Conservation (phyloP, 495 filamentous ascomycete genomes). For the Tricharina praecox region DNA sequence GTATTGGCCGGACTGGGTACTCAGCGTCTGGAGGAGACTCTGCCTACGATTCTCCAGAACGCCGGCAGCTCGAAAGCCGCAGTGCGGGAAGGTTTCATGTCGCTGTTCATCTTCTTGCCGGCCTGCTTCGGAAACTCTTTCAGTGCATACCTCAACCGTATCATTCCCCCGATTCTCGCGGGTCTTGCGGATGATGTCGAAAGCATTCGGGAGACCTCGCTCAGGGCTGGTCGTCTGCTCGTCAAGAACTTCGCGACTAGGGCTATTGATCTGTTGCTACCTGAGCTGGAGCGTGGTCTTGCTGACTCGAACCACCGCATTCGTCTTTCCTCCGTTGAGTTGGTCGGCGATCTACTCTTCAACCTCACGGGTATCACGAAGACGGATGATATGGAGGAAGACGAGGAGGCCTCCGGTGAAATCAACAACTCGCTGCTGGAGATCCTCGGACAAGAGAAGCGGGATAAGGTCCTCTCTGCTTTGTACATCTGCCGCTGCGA, state of each 20-base stretch:
- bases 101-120: slow-evolving; percentile 94
- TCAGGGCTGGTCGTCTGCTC: slow-evolving; percentile 78
- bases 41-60: slow-evolving; percentile 93
- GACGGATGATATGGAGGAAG: slow-evolving; percentile 52
- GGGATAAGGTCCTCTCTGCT: slow-evolving; percentile 85
- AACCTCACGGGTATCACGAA: slow-evolving; percentile 91
- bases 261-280: slow-evolving; percentile 81
- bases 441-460: slow-evolving; percentile 82
- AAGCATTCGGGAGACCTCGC: slow-evolving; percentile 80
- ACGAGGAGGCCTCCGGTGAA: slow-evolving; percentile 61
- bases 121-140: slow-evolving; percentile 99
- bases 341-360: slow-evolving; percentile 93
- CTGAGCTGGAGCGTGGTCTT: slow-evolving; percentile 85
- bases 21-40: slow-evolving; percentile 76
- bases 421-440: slow-evolving; percentile 82
- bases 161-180: slow-evolving; percentile 87
- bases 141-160: slow-evolving; percentile 81
- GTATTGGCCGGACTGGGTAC: slow-evolving; percentile 91
- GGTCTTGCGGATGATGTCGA: slow-evolving; percentile 93
- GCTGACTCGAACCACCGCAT: slow-evolving; percentile 94
- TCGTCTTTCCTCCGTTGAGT: slow-evolving; percentile 87
- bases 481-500: slow-evolving; percentile 96
- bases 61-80: slow-evolving; percentile 77
- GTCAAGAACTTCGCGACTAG: slow-evolving; percentile 96
- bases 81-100: slow-evolving; percentile 97